Conservation (phyloP, 2,329 filamentous ascomycete genomes). For the Blastomyces silverae region DNA sequence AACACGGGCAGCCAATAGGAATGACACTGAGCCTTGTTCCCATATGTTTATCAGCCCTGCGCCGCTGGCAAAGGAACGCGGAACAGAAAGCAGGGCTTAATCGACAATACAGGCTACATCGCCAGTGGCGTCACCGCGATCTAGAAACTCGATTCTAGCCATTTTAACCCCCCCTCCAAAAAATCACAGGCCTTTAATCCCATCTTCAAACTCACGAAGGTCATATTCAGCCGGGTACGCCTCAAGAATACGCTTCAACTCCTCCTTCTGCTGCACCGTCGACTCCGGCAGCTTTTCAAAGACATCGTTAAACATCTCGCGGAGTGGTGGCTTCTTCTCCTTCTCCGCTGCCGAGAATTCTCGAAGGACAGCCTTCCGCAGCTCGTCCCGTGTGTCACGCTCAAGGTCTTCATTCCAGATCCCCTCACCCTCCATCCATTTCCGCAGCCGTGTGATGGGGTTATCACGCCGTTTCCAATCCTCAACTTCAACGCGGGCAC, state of each 20-base stretch:
- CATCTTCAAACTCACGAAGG: constrained; percentile 65
- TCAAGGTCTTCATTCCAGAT: constrained; percentile 84
- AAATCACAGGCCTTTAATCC: constrained; percentile 54
- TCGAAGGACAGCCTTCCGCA: constrained; percentile 68
- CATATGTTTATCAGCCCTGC: not conserved
- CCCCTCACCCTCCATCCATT: constrained; percentile 79
- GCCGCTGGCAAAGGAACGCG: not conserved
- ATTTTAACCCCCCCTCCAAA: not conserved
- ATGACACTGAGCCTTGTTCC: not conserved
- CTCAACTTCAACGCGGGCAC: constrained; percentile 85
- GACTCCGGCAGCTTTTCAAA: constrained; percentile 85
- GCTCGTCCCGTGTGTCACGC: constrained; percentile 58
- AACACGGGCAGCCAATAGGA: not conserved
- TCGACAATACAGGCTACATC: not conserved
- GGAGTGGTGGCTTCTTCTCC: constrained; percentile 50
- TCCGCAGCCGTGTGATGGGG: constrained; percentile 73
- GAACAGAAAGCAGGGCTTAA: not conserved
- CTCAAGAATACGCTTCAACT: constrained; percentile 70
- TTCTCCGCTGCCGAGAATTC: constrained; percentile 68
- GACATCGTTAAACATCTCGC: constrained; percentile 68
- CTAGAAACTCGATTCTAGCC: not conserved
- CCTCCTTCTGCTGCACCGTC: constrained; percentile 63
- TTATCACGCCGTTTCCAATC: constrained; percentile 91
- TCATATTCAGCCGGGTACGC: constrained; percentile 93
- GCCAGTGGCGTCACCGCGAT: not conserved